Conservation (phyloP, 164 flowering plant species). For the Cinnamomum micranthum region DNA sequence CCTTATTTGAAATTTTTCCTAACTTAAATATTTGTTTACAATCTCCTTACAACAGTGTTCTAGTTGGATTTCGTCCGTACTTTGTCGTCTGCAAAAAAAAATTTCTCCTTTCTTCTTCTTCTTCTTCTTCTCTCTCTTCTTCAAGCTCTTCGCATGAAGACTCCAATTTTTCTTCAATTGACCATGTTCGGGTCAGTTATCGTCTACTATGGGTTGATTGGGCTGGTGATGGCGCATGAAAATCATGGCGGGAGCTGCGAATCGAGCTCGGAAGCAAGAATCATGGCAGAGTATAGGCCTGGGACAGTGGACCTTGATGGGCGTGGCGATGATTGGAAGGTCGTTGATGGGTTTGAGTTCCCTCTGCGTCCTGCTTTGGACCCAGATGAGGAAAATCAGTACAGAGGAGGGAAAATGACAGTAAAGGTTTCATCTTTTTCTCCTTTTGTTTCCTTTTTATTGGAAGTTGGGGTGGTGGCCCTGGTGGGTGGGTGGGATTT, state of each 20-base stretch:
- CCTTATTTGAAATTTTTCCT: no score
- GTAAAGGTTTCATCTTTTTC: slow-evolving; percentile 54
- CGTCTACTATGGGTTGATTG: slow-evolving; percentile 9
- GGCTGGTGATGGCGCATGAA: slow-evolving; percentile 48
- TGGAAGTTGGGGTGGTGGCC: no score
- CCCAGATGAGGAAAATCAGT: slow-evolving; percentile 75
- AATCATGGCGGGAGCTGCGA: slow-evolving; percentile 73
- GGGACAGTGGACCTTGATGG: slow-evolving; percentile 82
- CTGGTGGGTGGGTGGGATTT: no score
- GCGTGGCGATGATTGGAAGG: slow-evolving; percentile 73
- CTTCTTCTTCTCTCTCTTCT: no score
- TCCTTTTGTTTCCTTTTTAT: not conserved
- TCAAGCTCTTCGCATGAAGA: no score
- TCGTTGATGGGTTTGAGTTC: slow-evolving; percentile 71
- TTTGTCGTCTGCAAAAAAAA: no score
- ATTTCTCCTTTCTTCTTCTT: no score
- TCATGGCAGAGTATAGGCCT: slow-evolving; percentile 59
- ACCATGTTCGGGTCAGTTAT: not conserved
- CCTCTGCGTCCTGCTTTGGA: slow-evolving; percentile 87
- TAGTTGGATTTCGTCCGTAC: no score
- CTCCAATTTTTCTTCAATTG: no score
- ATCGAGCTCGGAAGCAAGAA: slow-evolving; percentile 41
- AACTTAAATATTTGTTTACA: no score
- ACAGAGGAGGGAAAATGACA: slow-evolving; percentile 69
- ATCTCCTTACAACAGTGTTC: no score